Evolutionary conservation across 768 basidiomycete species (phyloP).

Genomic region (Tricholoma flavovirens): DNA sequence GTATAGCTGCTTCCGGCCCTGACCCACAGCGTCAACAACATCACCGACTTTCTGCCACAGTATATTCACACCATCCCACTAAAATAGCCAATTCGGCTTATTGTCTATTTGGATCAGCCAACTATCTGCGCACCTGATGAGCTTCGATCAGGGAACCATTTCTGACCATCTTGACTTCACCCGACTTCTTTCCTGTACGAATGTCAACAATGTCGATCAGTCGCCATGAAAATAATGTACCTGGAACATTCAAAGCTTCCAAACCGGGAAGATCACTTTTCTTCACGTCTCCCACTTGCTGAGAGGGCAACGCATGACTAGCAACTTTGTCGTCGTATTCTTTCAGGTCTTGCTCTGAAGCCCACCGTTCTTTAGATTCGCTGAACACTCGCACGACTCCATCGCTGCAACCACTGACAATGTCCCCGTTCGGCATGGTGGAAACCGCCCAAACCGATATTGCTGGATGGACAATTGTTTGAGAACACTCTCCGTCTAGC

Average conservation of each 20-base stretch:
- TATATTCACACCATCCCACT: constrained; percentile 74
- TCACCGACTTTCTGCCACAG: constrained; percentile 94
- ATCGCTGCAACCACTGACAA: constrained; percentile 90
- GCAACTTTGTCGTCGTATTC: constrained; percentile 73
- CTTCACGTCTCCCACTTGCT: constrained; percentile 90
- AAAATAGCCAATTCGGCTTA: constrained; percentile 3
- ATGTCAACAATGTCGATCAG: neutral
- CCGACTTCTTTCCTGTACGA: constrained; percentile 76
- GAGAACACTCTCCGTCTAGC: constrained; percentile 79
- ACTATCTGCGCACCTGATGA: constrained; percentile 60
- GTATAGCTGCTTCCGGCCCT: constrained; percentile 85
- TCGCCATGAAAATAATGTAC: constrained; percentile 33
- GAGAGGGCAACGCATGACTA: constrained; percentile 72
- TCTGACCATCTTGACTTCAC: constrained; percentile 89
- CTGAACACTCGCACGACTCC: constrained; percentile 85
- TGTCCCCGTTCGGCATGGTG: constrained; percentile 83
- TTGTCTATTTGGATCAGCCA: neutral
- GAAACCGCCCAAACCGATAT: constrained; percentile 97
- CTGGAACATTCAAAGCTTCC: constrained; percentile 73
- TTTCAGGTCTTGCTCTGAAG: constrained; percentile 55
- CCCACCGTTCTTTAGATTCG: constrained; percentile 65
- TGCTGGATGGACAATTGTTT: constrained; percentile 88
- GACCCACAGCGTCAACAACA: constrained; percentile 91
- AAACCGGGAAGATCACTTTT: constrained; percentile 82
- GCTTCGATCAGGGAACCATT: constrained; percentile 81